Evolutionary conservation across 2,329 filamentous ascomycete genomes (phyloP), one percentile per base, ranked within the genome.

Genomic region (Penicillium sp.): DNA sequence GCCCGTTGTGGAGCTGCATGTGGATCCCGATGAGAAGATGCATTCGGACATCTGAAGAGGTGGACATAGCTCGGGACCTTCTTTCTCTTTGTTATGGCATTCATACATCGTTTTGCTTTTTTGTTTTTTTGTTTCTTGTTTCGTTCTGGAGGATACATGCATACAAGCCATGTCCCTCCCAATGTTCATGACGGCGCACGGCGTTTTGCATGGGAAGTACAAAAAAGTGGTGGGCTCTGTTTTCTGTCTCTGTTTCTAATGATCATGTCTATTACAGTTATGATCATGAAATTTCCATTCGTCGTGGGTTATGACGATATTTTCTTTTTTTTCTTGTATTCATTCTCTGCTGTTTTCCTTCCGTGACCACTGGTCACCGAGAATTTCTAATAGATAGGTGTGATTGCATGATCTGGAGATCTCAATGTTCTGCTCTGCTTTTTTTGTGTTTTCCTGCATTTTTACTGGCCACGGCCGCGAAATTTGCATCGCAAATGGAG

Each of bases 1-100:
- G 22, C 75, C 78, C 3, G 78, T 80, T 37, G 73, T 79, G 52
- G 79, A 81, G 65, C 66, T 80, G 37, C 73, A 68, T 46, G 73
- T 79, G 43, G 70, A 69, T 22, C 75, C 78, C 16, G 75, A 78
- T 11, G 73, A 76, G 8, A 66, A 66, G 33, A 65, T 68, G 28
- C 51, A 65, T 53, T 67, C 66, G 48, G 67, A 70, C 40, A 64
- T 55, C 61, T 65, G 54, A 59, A 48, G 22, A 13, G 26, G 11
- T 8, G 25, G 49, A 43, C 28, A 26, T 2, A 8, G 19, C 49
- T 14, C 7, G 38, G 33, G 19, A n/a, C 25, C 30, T 16, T 37
- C 14, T 26, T 19, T 33, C 4, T 13, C 19, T 16, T 52, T 19
- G 38, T 30, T 38, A 19, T 26, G 19, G 30, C n/a, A 4, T 54